Conservation (phyloP, 371 early-diverging fungal species). For the Lichtheimia corymbifera region DNA sequence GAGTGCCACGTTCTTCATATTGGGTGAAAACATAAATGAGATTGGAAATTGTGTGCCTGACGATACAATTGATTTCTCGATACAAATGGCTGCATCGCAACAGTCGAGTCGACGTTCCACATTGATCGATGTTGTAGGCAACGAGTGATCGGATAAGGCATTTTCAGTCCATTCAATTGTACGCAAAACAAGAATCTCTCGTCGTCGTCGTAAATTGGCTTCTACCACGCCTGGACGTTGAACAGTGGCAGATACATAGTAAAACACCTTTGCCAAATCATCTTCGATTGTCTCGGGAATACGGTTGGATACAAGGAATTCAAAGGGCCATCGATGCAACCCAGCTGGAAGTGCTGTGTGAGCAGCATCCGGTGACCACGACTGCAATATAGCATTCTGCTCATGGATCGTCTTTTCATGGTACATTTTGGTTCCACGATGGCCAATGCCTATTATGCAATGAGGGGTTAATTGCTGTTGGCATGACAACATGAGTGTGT, state of each 20-base stretch:
- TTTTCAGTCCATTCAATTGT: constrained; percentile 35
- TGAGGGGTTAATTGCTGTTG: background rate
- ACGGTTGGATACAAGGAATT: constrained; percentile 42
- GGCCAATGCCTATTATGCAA: constrained; percentile 28
- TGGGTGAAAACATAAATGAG: constrained; percentile 34
- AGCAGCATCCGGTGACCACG: constrained; percentile 14
- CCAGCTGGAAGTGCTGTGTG: constrained; percentile 28
- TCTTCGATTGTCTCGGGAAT: constrained; percentile 48
- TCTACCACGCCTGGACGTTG: constrained; percentile 36
- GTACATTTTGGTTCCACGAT: constrained; percentile 37
- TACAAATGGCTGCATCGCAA: constrained; percentile 43
- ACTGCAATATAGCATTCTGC: constrained; percentile 41
- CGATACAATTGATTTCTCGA: constrained; percentile 47
- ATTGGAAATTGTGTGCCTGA: constrained; percentile 52
- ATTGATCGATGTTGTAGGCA: constrained; percentile 39
- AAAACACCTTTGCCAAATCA: constrained; percentile 43
- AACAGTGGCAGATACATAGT: constrained; percentile 36
- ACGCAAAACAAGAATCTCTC: constrained; percentile 42
- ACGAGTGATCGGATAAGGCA: constrained; percentile 31
- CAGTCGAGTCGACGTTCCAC: constrained; percentile 33
- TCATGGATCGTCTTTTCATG: constrained; percentile 50
- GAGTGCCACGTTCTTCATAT: constrained; percentile 35
- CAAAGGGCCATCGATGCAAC: constrained; percentile 45
- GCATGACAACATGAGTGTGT: background rate
- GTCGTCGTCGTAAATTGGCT: constrained; percentile 20